These are phyloP conservation scores for Pseudogymnoascus pannorum DNA, from an alignment of 2,329 filamentous ascomycete genomes.

Conservation along the genomic window DNA sequence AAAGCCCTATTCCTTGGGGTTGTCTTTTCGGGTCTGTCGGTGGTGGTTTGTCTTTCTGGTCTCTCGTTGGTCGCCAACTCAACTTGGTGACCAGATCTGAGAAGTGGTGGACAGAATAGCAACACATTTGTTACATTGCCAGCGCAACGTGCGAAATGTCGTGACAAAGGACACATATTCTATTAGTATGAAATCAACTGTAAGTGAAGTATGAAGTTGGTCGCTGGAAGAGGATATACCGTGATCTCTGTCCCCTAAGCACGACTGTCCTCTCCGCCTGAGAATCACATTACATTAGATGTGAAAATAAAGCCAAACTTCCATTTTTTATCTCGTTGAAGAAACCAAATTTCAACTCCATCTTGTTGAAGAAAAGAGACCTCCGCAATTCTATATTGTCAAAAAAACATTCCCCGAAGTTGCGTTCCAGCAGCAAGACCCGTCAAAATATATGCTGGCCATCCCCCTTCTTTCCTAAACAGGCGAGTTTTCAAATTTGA, in stretches of 20 bases:
- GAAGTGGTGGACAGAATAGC: conserved; percentile 1
- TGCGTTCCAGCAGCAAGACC: neutral
- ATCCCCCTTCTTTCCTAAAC: neutral
- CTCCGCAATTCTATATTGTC: neutral
- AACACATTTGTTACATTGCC: conserved; percentile 6
- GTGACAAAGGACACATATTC: neutral
- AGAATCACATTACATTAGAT: too few species aligned
- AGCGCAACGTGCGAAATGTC: neutral
- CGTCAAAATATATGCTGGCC: neutral
- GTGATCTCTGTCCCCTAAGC: neutral
- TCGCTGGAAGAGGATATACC: neutral
- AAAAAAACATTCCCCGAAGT: neutral
- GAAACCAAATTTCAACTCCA: neutral
- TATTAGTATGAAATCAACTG: neutral
- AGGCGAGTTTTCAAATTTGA: neutral
- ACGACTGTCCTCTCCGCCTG: neutral
- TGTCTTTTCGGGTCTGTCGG: neutral
- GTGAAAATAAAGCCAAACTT: neutral
- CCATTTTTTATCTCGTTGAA: neutral
- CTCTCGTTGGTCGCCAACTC: neutral
- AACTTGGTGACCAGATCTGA: neutral
- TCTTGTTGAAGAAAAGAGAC: neutral
- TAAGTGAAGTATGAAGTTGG: neutral
- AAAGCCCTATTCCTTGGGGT: conserved; percentile 3
- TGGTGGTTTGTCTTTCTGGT: neutral